These are phyloP conservation scores for Pseudozyma thailandica DNA, from an alignment of 1,284 basidiomycete species.

Conservation along the genomic window DNA sequence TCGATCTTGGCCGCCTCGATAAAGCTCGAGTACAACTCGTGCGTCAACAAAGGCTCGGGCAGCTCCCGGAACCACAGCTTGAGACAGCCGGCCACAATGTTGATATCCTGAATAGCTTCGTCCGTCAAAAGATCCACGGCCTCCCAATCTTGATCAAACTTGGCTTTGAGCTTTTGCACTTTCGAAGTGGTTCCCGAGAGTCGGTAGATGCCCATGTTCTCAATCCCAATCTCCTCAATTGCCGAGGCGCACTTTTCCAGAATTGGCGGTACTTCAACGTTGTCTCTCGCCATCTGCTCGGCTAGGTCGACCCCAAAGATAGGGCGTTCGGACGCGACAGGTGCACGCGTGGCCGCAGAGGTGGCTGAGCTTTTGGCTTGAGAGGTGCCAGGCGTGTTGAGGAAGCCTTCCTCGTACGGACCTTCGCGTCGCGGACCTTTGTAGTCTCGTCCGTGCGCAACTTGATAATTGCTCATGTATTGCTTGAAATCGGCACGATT, in stretches of 20 bases:
- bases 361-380: neutral
- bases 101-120: constrained; percentile 80
- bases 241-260: constrained; percentile 89
- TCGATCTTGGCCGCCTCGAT: constrained; percentile 91
- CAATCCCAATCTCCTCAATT: constrained; percentile 80
- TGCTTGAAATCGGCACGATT: constrained; percentile 92
- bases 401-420: constrained; percentile 68
- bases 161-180: constrained; percentile 83
- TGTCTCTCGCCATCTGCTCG: constrained; percentile 89
- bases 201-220: constrained; percentile 89
- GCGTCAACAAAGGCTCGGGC: constrained; percentile 91
- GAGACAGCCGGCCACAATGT: constrained; percentile 89
- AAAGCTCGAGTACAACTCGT: constrained; percentile 85
- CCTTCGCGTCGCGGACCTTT: constrained; percentile 68
- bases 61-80: constrained; percentile 97
- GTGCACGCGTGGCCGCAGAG: neutral
- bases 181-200: constrained; percentile 91
- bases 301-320: constrained; percentile 87
- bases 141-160: constrained; percentile 75
- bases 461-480: constrained; percentile 95
- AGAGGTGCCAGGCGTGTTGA: constrained; percentile 33
- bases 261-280: constrained; percentile 86
- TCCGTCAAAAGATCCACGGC: constrained; percentile 61
- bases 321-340: constrained; percentile 67
- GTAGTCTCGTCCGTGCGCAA: constrained; percentile 77